These are phyloP conservation scores for Colletotrichum sansevieriae DNA, from an alignment of 2,329 filamentous ascomycete species.

Conservation along the genomic window DNA sequence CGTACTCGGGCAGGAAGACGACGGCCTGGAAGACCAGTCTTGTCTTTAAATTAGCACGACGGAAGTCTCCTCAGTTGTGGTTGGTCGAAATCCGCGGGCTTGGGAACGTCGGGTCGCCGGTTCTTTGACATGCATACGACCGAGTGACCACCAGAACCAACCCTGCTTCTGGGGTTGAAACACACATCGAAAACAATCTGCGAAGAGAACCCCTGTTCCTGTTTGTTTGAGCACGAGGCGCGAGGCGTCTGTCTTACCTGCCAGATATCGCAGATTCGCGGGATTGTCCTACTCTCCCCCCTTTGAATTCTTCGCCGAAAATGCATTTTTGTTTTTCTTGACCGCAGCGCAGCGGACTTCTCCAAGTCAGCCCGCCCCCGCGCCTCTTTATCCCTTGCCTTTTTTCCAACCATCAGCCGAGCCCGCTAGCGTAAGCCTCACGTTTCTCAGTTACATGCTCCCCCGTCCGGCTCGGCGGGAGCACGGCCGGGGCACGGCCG, in stretches of 20 bases:
- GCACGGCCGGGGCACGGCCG: slow-evolving; percentile 42
- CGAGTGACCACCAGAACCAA: neutral
- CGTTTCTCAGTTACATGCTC: slow-evolving; percentile 23
- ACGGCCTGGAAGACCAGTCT: slow-evolving; percentile 1
- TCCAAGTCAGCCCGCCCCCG: slow-evolving; percentile 35
- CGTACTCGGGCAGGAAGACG: neutral
- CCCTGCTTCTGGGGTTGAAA: slow-evolving; percentile 10
- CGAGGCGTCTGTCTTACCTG: neutral
- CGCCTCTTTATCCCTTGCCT: neutral
- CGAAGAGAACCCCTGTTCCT: neutral
- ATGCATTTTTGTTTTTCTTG: too few relatives aligned
- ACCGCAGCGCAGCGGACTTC: slow-evolving; percentile 29
- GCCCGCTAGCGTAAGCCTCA: slow-evolving; percentile 19
- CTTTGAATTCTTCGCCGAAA: slow-evolving; percentile 6
- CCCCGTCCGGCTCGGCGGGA: slow-evolving; percentile 38
- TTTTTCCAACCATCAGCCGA: neutral
- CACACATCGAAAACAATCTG: neutral
- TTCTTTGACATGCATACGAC: slow-evolving; percentile 5
- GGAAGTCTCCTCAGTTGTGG: neutral
- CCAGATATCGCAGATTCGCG: neutral
- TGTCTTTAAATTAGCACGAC: slow-evolving; percentile 1
- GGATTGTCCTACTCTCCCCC: too few relatives aligned
- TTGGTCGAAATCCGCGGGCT: neutral
- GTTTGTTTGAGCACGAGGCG: neutral
- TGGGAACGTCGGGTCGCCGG: slow-evolving; percentile 1